Evolutionary conservation across 805 yeast genomes (phyloP), one percentile per base, ranked within the genome.

Genomic region (Candida mattraensis): DNA sequence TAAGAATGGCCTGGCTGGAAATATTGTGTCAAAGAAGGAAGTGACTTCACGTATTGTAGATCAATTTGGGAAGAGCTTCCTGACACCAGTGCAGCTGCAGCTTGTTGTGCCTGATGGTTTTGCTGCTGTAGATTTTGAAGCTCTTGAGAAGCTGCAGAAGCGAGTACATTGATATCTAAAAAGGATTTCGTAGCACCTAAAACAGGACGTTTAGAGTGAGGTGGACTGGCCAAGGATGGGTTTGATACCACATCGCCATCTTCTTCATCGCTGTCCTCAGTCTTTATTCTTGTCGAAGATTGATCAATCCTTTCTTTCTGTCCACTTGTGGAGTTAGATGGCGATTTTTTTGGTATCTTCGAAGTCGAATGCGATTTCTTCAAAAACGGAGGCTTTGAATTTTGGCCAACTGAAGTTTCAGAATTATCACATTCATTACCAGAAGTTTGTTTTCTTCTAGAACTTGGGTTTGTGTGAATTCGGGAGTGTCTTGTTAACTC

Each of bases 401-500:
- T 34, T 27, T 37, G 41, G 16, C 39, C 35, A 30, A 45, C 37
- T 21, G 46, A 20, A 27, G 51, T 35, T 27, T 44, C 46, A 18
- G 46, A 24, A 21, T 24, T 30, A 18, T 38, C 41, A 25, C 45
- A 28, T 12, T 54, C 44, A 24, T 39, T 33, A n/a, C 40, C 36
- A n/a, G 39, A 35, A 2, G 40, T 35, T 18, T 28, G 28, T 21
- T 46, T 74, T 55, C 45, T 66, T 14, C 54, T 42, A n/a, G 57
- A 47, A 35, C 44, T 64, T 23, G 78, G 81, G 48, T 77, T 79
- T 14, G 76, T 70, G 63, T 87, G 96, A 35, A 84, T 88, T 45
- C 95, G 67, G 32, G 83, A 69, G 62, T 87, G 96, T 48, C 96
- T 70, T 10, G 95, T 87, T 39, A 87, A 70, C 63, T 87, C 96